Conservation (phyloP, 257 asterid species). For the Pogostemon cablin region DNA sequence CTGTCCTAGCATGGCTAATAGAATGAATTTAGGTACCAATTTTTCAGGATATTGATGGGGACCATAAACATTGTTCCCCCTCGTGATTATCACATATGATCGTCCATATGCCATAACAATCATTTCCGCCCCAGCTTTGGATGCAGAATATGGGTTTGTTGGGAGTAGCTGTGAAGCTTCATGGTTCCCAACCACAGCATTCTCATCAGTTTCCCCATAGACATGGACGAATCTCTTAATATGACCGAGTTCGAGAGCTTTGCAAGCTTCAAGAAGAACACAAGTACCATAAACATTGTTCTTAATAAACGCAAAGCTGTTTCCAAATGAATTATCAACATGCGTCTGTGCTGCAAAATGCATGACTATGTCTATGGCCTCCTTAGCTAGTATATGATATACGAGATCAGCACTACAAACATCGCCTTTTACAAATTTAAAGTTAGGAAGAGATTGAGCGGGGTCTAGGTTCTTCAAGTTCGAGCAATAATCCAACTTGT, state of each 20-base stretch:
- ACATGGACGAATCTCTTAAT: conserved; percentile 50
- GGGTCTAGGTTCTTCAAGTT: conserved; percentile 48
- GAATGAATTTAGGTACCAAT: conserved; percentile 48
- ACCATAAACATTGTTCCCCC: conserved; percentile 56
- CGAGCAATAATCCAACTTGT: conserved; percentile 53
- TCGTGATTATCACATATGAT: conserved; percentile 52
- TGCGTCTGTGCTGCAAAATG: conserved; percentile 57
- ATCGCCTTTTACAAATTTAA: conserved; percentile 51
- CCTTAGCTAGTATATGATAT: conserved; percentile 40
- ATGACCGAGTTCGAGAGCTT: conserved; percentile 37
- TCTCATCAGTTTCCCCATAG: conserved; percentile 57
- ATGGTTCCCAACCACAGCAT: conserved; percentile 46
- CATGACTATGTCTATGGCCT: conserved; percentile 52
- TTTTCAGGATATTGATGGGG: conserved; percentile 52
- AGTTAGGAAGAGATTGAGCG: conserved; percentile 43
- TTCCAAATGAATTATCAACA: conserved; percentile 51
- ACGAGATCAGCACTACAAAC: conserved; percentile 45
- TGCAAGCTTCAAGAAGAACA: conserved; percentile 52
- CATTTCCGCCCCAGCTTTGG: conserved; percentile 63
- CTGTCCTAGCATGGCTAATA: conserved; percentile 51
- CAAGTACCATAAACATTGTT: conserved; percentile 50
- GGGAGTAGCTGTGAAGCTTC: conserved; percentile 57
- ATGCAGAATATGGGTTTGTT: conserved; percentile 55
- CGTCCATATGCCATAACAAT: conserved; percentile 54
- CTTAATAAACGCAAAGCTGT: conserved; percentile 48